Evolutionary conservation across 2,329 filamentous ascomycete genomes (phyloP).

Genomic region (Aspergillus sp.): DNA sequence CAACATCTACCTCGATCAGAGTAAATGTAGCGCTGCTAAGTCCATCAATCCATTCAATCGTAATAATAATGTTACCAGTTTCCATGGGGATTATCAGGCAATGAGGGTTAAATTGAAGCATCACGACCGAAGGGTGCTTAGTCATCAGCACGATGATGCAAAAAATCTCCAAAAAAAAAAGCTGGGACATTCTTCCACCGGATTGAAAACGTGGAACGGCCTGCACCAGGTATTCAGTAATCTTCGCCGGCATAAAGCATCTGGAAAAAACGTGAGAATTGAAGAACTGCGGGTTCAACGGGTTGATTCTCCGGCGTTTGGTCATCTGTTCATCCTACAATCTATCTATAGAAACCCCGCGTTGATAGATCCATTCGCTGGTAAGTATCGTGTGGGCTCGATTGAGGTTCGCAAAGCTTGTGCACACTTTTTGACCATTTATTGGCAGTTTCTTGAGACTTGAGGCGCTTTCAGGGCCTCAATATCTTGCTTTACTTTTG

Average conservation of each 20-base stretch:
- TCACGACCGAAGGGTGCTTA: conserved; percentile 9
- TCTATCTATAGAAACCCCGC: neutral
- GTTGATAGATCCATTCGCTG: neutral
- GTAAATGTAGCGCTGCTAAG: too few species aligned
- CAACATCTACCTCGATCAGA: neutral
- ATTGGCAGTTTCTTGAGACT: neutral
- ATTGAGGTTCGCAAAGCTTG: neutral
- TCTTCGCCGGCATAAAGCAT: neutral
- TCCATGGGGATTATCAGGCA: neutral
- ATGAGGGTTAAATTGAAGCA: neutral
- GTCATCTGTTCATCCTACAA: neutral
- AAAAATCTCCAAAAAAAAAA: conserved; percentile 1
- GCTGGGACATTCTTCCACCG: neutral
- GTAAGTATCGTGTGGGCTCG: neutral
- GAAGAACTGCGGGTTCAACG: neutral
- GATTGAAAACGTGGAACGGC: neutral
- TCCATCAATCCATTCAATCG: neutral
- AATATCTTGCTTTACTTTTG: too few species aligned
- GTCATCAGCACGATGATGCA: conserved; percentile 13
- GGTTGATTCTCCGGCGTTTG: neutral
- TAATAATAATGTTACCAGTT: too few species aligned
- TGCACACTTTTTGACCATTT: neutral
- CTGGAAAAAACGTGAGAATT: neutral
- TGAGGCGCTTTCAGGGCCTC: neutral
- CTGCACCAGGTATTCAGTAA: neutral